Base-by-base conservation (phyloP, 2,329 filamentous ascomycete genomes). In the Ascocoryne sarcoides region DNA sequence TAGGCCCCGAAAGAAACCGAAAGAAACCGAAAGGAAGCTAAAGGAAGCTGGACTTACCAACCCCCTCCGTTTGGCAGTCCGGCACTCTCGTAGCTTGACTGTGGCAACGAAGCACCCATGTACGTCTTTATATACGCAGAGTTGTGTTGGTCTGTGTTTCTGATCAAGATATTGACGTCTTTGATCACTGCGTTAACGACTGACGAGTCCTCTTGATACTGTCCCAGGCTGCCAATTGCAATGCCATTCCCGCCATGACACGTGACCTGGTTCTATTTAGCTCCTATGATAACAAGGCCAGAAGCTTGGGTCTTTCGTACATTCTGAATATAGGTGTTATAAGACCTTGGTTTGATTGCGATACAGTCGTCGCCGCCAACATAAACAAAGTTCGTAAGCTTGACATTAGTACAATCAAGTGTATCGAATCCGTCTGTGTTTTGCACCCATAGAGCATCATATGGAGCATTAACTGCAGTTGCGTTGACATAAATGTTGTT, bases 391-490 rank as follows among this genome's bases (percentile, higher is more conserved):
- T 72, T 71, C 3, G 59, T 66, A 4, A 76, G 60, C 5, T 55
- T 57, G 34, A 76, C 59, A 44, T 75, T 71, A 7, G 59, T 49
- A 1, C 63, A 64, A 46, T 76, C 71, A 70, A 75, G 74, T 0
- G 72, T 75, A 47, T 76, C 65, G 45, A 75, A 74, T 2, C 71
- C 72, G 51, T 75, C 71, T 0, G 71, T 75, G 47, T 75, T 75
- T 52, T 74, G 70, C 1, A 74, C 70, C 71, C 70, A 75, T 41
- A 74, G 75, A 4, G 50, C 53, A 2, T 70, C 70, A n/a, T 60
- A 66, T 0, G 70, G 70, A 3, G 69, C 71, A 37, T 67, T 55
- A 1, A 67, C 58, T 0, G 68, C 65, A 0, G 71, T 75, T 2
- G 67, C 67, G 52, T 75, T 75, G 46, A 58, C 58, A 26, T 64